phyloP scores from a whole-genome alignment of 257 asterid genomes.

The Fraxinus quadrangulata region DNA sequence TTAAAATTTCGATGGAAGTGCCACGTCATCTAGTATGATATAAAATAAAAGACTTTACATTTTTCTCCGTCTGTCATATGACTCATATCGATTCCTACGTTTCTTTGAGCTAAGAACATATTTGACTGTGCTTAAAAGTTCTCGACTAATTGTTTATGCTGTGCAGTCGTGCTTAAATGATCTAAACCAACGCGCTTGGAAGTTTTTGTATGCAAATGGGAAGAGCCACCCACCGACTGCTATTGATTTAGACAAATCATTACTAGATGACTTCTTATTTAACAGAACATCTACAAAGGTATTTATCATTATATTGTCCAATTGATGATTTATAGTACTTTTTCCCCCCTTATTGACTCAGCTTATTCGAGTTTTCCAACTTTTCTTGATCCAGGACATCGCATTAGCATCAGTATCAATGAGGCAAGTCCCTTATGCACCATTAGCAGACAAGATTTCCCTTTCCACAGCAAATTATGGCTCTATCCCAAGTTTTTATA shows the following conservation, averaged over 20 bases:
- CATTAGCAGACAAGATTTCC: constrained; percentile 42
- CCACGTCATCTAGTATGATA: not conserved
- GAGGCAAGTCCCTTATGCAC: constrained; percentile 56
- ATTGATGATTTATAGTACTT: not conserved
- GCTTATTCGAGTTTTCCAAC: not conserved
- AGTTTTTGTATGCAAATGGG: constrained; percentile 55
- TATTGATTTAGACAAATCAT: constrained; percentile 51
- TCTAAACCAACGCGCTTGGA: constrained; percentile 48
- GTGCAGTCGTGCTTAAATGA: constrained; percentile 43
- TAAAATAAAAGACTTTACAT: not conserved
- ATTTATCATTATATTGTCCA: not conserved
- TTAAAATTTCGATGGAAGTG: not conserved
- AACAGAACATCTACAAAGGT: constrained; percentile 62
- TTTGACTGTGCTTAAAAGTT: not conserved
- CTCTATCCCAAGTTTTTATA: constrained; percentile 47
- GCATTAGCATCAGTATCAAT: constrained; percentile 55
- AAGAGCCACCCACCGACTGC: constrained; percentile 53
- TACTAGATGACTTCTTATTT: constrained; percentile 51
- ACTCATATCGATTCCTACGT: too few relatives aligned
- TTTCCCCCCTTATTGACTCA: not conserved
- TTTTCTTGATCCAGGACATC: constrained; percentile 43
- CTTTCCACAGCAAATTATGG: constrained; percentile 50
- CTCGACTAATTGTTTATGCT: not conserved
- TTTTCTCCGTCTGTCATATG: too few relatives aligned
- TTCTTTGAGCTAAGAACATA: too few relatives aligned